A percentile compares a stretch with the other conserved stretches of the same genome.
phyloP scores from a whole-genome alignment of 805 yeast genomes.

The Metschnikowia reukaufii region DNA sequence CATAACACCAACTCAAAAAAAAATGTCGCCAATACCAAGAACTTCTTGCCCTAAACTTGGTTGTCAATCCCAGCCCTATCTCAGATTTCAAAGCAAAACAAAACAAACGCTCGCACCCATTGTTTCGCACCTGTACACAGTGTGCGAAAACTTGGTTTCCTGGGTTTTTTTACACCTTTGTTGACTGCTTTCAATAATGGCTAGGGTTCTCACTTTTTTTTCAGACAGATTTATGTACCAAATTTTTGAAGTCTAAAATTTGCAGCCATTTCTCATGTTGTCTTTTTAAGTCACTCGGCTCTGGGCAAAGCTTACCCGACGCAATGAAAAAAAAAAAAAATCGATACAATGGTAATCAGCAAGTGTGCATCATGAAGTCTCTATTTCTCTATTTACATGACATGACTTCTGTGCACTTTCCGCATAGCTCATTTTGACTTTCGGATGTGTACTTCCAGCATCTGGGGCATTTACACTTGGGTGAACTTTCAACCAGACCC shows the following conservation, averaged over 20 bases:
- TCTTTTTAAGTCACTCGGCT: not conserved
- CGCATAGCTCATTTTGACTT: slow-evolving; percentile 56
- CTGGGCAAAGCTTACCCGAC: no score
- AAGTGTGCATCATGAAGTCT: no score
- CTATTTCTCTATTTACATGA: slow-evolving; percentile 24
- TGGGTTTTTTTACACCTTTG: not conserved
- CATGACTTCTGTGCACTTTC: slow-evolving; percentile 55
- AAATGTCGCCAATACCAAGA: no score
- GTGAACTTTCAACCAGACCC: slow-evolving; percentile 45
- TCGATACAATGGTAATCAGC: not conserved
- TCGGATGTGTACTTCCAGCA: slow-evolving; percentile 83
- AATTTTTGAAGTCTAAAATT: not conserved
- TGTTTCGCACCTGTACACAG: not conserved
- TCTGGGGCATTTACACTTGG: slow-evolving; percentile 74
- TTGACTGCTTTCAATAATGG: not conserved
- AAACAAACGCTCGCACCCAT: not conserved
- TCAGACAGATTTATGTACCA: not conserved
- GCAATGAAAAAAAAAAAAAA: not conserved
- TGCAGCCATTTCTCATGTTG: not conserved
- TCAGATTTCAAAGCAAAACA: not conserved
- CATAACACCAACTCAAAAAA: no score
- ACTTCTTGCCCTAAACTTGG: not conserved
- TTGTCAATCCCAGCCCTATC: not conserved
- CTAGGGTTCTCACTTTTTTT: no score
- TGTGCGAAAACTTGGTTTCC: not conserved